phyloP scores from a whole-genome alignment of 2,329 filamentous ascomycete species.

The Claviceps pazoutovae region DNA sequence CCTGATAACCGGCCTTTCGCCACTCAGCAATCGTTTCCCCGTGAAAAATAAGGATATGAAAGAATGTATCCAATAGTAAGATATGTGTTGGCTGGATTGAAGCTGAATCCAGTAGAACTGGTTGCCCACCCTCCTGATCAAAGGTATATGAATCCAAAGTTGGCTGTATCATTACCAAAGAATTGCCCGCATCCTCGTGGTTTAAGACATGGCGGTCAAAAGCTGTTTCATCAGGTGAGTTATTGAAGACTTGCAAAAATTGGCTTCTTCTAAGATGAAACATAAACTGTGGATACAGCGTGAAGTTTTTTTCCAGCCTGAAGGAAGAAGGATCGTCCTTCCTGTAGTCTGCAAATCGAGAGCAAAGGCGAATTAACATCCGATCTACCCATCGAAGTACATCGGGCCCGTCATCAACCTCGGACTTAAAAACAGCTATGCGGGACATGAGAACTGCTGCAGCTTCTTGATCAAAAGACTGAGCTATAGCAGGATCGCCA shows the following conservation, averaged over 20 bases:
- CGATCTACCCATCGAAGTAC: constrained; percentile 95
- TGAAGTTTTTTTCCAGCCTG: constrained; percentile 96
- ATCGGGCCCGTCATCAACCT: constrained; percentile 96
- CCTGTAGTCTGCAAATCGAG: constrained; percentile 90
- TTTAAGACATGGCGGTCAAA: constrained; percentile 96
- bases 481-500: constrained; percentile 85
- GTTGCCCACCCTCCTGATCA: constrained; percentile 82
- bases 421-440: constrained; percentile 96
- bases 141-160: constrained; percentile 96
- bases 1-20: constrained; percentile 95
- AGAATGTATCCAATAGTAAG: constrained; percentile 92
- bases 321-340: constrained; percentile 98
- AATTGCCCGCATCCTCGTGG: constrained; percentile 94
- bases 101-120: constrained; percentile 89
- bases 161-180: constrained; percentile 96
- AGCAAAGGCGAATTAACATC: constrained; percentile 95
- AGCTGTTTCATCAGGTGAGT: constrained; percentile 96
- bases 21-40: constrained; percentile 96
- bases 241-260: constrained; percentile 98
- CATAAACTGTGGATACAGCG: constrained; percentile 98
- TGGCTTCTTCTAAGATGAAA: constrained; percentile 95
- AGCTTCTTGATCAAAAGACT: constrained; percentile 96
- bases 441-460: constrained; percentile 97
- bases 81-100: constrained; percentile 93
- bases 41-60: constrained; percentile 98